Evolutionary conservation across 768 basidiomycete genomes (phyloP).

Genomic region (Mycena chlorophos): DNA sequence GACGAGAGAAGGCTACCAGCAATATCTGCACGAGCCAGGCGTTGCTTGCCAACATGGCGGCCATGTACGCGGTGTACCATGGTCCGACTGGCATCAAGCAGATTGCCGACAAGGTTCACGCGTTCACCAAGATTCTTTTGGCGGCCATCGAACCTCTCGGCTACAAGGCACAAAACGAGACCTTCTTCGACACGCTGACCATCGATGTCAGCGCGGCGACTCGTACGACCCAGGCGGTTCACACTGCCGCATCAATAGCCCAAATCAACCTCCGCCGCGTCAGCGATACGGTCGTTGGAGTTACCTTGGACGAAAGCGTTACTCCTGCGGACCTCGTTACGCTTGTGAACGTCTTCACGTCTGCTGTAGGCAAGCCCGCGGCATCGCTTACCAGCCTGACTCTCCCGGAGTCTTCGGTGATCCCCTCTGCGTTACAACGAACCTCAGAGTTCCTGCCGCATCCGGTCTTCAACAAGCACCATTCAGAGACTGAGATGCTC

Average conservation of each 20-base stretch:
- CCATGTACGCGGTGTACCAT: constrained; percentile 98
- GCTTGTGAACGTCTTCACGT: constrained; percentile 80
- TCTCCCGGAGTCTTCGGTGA: constrained; percentile 41
- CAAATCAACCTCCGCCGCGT: constrained; percentile 85
- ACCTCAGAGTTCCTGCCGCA: constrained; percentile 77
- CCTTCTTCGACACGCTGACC: constrained; percentile 91
- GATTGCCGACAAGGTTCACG: constrained; percentile 91
- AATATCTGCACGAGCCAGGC: constrained; percentile 99
- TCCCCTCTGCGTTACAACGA: constrained; percentile 59
- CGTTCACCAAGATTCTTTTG: constrained; percentile 77
- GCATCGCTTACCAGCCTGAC: constrained; percentile 50
- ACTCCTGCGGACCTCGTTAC: constrained; percentile 70
- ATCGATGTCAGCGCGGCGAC: constrained; percentile 67
- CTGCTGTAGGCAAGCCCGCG: constrained; percentile 53
- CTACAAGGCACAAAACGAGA: constrained; percentile 66
- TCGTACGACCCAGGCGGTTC: constrained; percentile 60
- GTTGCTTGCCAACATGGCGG: constrained; percentile 97
- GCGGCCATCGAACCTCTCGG: constrained; percentile 68
- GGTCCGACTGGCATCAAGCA: constrained; percentile 82
- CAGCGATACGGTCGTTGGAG: constrained; percentile 73
- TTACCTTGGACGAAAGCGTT: constrained; percentile 92
- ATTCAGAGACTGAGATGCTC: constrained; percentile 98
- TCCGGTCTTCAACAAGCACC: constrained; percentile 93
- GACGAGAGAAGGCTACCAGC: constrained; percentile 96
- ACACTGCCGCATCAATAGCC: constrained; percentile 59